Conservation (phyloP, 257 asterid genomes). For the Craterostigma plantagineum region DNA sequence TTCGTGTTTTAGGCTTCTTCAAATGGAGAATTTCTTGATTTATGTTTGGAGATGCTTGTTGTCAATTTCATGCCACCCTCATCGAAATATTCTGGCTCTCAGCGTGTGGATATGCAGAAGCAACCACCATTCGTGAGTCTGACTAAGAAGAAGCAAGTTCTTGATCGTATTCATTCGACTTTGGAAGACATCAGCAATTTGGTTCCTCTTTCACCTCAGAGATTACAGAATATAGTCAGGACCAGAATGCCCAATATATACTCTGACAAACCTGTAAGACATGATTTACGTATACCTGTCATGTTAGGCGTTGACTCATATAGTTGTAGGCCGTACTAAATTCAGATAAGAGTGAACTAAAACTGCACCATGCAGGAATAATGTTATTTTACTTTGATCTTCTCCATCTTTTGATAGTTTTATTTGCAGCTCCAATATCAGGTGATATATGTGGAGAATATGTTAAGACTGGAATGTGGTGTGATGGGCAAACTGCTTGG, state of each 20-base stretch:
- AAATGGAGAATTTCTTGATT: conserved; percentile 47
- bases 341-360: no score
- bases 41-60: conserved; percentile 77
- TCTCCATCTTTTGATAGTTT: no score
- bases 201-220: conserved; percentile 66
- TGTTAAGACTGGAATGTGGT: conserved; percentile 65
- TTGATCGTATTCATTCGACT: conserved; percentile 60
- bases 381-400: neutral
- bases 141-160: conserved; percentile 59
- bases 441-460: conserved; percentile 61
- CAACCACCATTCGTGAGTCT: conserved; percentile 26
- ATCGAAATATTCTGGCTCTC: conserved; percentile 11
- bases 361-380: neutral
- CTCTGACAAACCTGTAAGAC: conserved; percentile 43
- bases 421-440: conserved; percentile 25
- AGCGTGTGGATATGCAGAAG: conserved; percentile 30
- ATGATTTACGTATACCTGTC: conserved; percentile 1
- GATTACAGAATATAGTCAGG: conserved; percentile 45
- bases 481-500: conserved; percentile 50
- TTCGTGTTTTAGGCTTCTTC: conserved; percentile 41
- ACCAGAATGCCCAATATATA: conserved; percentile 43
- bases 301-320: no score
- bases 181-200: conserved; percentile 42
- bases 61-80: conserved; percentile 59
- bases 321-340: no score